Evolutionary conservation across 139 green algal genomes (phyloP).

Genomic region (Chlamydomonas sphaeroides): DNA sequence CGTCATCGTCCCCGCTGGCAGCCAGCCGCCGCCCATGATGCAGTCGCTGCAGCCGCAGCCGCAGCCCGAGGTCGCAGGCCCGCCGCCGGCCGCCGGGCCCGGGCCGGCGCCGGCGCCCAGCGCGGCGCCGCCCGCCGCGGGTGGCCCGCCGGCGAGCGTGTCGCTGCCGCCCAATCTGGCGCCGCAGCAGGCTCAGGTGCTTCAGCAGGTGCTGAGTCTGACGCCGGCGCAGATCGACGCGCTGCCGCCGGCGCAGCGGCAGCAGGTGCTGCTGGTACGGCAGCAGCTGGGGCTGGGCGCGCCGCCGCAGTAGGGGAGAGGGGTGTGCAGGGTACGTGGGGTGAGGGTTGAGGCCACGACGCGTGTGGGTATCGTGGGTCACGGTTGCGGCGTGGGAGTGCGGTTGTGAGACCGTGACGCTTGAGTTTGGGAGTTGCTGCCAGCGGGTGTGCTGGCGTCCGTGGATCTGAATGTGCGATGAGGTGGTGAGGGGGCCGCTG

Average conservation of each 20-base stretch:
- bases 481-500: no score
- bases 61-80: no score
- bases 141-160: constrained; percentile 22
- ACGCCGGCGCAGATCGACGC: constrained; percentile 87
- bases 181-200: constrained; percentile 56
- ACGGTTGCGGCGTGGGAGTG: no score
- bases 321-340: no score
- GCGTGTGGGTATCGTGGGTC: no score
- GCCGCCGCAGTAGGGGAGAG: not conserved
- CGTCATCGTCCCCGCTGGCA: constrained; percentile 32
- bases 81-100: no score
- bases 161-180: constrained; percentile 43
- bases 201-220: constrained; percentile 89
- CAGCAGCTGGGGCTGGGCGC: constrained; percentile 67
- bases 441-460: no score
- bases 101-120: not conserved
- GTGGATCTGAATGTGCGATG: no score
- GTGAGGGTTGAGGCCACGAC: no score
- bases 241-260: constrained; percentile 84
- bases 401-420: no score
- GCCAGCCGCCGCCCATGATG: not conserved
- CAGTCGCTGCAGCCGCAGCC: not conserved
- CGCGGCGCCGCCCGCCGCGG: not conserved
- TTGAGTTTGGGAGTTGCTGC: no score
- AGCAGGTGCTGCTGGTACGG: constrained; percentile 88